These are phyloP conservation scores for Penicillium freii DNA, from an alignment of 2,329 filamentous ascomycete species.

Conservation along the genomic window DNA sequence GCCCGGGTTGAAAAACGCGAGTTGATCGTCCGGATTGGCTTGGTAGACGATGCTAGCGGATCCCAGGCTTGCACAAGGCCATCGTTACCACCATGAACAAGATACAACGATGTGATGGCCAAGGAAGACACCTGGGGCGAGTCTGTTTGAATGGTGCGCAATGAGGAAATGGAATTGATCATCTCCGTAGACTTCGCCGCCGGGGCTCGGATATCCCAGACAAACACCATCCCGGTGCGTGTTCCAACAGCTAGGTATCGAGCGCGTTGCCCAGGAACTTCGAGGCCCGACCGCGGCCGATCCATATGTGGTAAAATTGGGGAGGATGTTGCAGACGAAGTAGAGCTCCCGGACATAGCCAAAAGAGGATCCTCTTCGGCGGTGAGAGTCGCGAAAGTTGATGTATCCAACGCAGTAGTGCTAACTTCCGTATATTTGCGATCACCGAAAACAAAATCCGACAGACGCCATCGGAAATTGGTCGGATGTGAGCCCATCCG, in stretches of 20 bases:
- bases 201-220: conserved; percentile 80
- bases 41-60: conserved; percentile 74
- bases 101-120: conserved; percentile 77
- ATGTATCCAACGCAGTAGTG: conserved; percentile 69
- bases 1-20: conserved; percentile 79
- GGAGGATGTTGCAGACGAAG: conserved; percentile 55
- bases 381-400: conserved; percentile 68
- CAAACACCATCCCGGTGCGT: conserved; percentile 67
- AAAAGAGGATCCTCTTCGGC: conserved; percentile 75
- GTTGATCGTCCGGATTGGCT: conserved; percentile 82
- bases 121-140: conserved; percentile 83
- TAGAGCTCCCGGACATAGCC: conserved; percentile 55
- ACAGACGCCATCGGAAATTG: conserved; percentile 66
- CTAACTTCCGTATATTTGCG: conserved; percentile 63
- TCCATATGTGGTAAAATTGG: conserved; percentile 50
- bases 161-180: conserved; percentile 62
- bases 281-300: conserved; percentile 45
- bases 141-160: conserved; percentile 84
- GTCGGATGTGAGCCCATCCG: conserved; percentile 29
- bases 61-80: conserved; percentile 97
- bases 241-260: conserved; percentile 82
- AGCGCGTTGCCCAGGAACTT: conserved; percentile 81
- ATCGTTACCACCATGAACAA: conserved; percentile 92
- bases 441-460: conserved; percentile 61
- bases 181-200: conserved; percentile 54